Evolutionary conservation across 108 stramenopile species (phyloP).

Genomic region (Aureococcus anophagefferens): DNA sequence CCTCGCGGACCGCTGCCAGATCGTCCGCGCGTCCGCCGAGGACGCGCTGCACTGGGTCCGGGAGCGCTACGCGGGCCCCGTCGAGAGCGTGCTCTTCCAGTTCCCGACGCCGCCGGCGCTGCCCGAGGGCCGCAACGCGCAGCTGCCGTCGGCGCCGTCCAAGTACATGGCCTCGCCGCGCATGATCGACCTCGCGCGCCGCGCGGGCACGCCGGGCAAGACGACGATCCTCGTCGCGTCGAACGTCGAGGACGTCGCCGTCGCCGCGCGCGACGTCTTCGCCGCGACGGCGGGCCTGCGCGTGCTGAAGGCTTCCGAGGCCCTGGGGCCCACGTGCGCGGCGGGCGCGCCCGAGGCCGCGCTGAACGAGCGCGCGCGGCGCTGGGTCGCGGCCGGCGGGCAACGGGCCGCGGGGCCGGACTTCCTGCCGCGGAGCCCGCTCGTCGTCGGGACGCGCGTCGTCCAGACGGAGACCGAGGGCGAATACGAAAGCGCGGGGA

Average conservation of each 20-base stretch:
- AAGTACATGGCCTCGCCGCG: background rate
- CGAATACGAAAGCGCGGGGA: background rate
- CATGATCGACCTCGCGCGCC: background rate
- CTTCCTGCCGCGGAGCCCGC: background rate
- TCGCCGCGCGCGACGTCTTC: background rate
- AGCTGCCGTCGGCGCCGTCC: background rate
- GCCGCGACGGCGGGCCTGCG: too few species aligned
- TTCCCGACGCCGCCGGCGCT: background rate
- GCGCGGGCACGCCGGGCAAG: background rate
- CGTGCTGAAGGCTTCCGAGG: background rate
- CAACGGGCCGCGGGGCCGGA: background rate
- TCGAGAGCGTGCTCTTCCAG: background rate
- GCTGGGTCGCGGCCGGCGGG: background rate
- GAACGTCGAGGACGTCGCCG: background rate
- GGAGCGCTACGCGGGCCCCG: background rate
- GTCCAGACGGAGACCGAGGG: background rate
- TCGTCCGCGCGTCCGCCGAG: background rate
- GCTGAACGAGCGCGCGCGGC: background rate
- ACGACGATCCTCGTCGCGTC: background rate
- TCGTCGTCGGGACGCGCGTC: too few species aligned
- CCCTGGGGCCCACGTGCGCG: background rate
- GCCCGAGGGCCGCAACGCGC: background rate
- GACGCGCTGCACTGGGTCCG: background rate
- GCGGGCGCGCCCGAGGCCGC: background rate
- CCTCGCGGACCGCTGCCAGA: background rate